These are phyloP conservation scores for Imleria badia DNA, from an alignment of 768 basidiomycete genomes.

Conservation along the genomic window DNA sequence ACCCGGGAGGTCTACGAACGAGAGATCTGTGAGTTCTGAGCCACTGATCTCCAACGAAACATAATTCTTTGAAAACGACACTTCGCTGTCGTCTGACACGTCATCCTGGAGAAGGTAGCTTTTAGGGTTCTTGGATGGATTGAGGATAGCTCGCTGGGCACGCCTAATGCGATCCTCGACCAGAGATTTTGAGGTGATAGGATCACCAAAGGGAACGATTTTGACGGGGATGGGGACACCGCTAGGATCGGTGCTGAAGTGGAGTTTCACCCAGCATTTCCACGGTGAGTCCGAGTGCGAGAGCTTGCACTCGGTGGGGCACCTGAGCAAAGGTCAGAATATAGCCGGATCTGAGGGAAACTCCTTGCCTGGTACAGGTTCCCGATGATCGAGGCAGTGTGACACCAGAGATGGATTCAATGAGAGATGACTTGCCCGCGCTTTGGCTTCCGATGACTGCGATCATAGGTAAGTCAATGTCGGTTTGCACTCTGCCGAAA, in stretches of 20 bases:
- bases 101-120: constrained; percentile 17
- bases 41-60: constrained; percentile 62
- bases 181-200: constrained; percentile 48
- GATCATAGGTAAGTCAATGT: constrained; percentile 73
- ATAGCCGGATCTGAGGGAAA: neutral
- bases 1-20: constrained; percentile 65
- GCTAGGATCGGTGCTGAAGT: constrained; percentile 40
- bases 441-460: constrained; percentile 75
- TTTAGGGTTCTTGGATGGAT: constrained; percentile 39
- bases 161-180: constrained; percentile 69
- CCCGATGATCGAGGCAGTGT: constrained; percentile 70
- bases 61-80: constrained; percentile 53
- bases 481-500: constrained; percentile 54
- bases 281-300: constrained; percentile 41
- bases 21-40: constrained; percentile 58
- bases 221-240: constrained; percentile 39
- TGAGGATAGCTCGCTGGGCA: constrained; percentile 66
- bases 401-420: constrained; percentile 74
- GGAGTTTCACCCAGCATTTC: constrained; percentile 52
- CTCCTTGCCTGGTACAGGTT: constrained; percentile 65
- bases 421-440: constrained; percentile 75
- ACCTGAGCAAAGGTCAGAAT: constrained; percentile 34
- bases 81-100: constrained; percentile 11
- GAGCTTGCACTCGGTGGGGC: constrained; percentile 58
- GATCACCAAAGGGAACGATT: constrained; percentile 44